phyloP scores from a whole-genome alignment of 805 yeast genomes.

The Cyberlindnera amylophila region DNA sequence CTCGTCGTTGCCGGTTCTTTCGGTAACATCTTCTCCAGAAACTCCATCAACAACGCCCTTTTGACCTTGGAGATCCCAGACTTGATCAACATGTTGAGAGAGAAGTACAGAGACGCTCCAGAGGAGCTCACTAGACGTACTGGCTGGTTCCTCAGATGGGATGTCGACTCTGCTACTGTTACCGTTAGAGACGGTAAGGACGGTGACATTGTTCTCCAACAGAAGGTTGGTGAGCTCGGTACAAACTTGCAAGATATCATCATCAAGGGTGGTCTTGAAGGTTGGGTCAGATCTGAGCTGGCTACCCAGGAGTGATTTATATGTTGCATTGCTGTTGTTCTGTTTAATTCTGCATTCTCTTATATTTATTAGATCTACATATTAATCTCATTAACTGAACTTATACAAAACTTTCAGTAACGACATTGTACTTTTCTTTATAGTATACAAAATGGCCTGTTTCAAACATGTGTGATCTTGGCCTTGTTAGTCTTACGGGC shows the following conservation, averaged over 20 bases:
- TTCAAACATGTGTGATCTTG: slow-evolving; percentile 28
- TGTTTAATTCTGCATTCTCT: too few species aligned
- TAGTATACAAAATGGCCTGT: not conserved
- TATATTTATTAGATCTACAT: too few species aligned
- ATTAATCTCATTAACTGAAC: too few species aligned
- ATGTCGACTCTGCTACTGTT: slow-evolving; percentile 80
- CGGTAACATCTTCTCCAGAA: slow-evolving; percentile 94
- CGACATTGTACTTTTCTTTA: slow-evolving; percentile 10
- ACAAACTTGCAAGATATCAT: slow-evolving; percentile 94
- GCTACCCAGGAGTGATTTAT: slow-evolving; percentile 2
- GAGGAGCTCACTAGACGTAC: slow-evolving; percentile 89
- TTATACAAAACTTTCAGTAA: too few species aligned
- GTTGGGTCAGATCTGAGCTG: slow-evolving; percentile 88
- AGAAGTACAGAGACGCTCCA: slow-evolving; percentile 48
- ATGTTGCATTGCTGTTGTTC: not conserved
- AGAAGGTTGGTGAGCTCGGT: slow-evolving; percentile 94
- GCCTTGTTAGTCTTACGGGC: slow-evolving; percentile 53
- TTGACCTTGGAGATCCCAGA: slow-evolving; percentile 92
- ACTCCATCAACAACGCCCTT: slow-evolving; percentile 93
- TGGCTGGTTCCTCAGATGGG: slow-evolving; percentile 91
- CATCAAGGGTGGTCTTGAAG: slow-evolving; percentile 95
- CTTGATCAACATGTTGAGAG: slow-evolving; percentile 72
- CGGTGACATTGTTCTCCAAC: slow-evolving; percentile 60
- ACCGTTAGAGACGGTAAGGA: slow-evolving; percentile 62
- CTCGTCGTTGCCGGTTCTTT: slow-evolving; percentile 96